Evolutionary conservation across 2,329 filamentous ascomycete genomes (phyloP).

Genomic region (Huntiella savannae): DNA sequence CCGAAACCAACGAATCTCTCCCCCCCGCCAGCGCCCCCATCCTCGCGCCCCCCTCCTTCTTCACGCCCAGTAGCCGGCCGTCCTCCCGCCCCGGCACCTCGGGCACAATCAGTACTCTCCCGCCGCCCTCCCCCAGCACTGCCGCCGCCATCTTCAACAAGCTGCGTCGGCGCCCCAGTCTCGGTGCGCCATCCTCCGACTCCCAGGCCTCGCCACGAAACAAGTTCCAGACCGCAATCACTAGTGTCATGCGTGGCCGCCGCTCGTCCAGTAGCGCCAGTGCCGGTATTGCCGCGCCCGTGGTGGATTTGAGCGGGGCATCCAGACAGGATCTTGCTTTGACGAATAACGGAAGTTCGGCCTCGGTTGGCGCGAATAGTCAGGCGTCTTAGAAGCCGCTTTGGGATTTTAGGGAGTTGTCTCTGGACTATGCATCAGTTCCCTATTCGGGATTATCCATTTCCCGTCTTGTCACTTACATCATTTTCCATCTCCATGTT

Average conservation of each 20-base stretch:
- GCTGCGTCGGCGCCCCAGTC: slow-evolving; percentile 2
- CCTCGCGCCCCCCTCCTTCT: background rate
- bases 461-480: no score
- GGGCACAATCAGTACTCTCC: background rate
- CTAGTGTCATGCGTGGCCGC: background rate
- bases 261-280: background rate
- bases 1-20: background rate
- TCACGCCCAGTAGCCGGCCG: background rate
- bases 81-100: background rate
- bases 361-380: no score
- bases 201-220: background rate
- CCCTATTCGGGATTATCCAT: no score
- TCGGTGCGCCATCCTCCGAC: background rate
- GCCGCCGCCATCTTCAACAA: slow-evolving; percentile 4
- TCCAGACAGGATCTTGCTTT: background rate
- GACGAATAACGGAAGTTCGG: no score
- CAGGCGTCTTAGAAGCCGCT: no score
- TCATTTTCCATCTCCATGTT: no score
- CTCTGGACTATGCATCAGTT: no score
- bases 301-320: background rate
- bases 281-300: background rate
- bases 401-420: no score
- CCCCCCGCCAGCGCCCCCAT: background rate
- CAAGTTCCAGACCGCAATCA: background rate
- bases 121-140: background rate